Evolutionary conservation across 2,329 filamentous ascomycete species (phyloP).

Genomic region (Hypoxylon sp.): DNA sequence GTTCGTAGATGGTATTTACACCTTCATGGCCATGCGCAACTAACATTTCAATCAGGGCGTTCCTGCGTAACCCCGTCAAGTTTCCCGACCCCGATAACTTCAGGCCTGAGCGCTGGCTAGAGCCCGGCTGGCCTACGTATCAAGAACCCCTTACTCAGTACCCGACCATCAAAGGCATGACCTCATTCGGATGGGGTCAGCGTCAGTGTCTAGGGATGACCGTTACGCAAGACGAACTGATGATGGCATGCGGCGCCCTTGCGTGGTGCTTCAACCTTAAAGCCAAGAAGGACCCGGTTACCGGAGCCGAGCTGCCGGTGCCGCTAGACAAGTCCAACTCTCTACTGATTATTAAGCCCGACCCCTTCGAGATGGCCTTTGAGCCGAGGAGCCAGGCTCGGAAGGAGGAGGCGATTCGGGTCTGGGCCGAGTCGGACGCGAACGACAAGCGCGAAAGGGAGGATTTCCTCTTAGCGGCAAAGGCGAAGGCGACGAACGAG

Average conservation of each 20-base stretch:
- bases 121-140: conserved; percentile 63
- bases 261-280: conserved; percentile 58
- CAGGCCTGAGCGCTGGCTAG: conserved; percentile 65
- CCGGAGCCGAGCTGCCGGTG: conserved; percentile 56
- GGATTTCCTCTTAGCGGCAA: conserved; percentile 42
- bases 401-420: conserved; percentile 52
- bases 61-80: conserved; percentile 62
- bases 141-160: conserved; percentile 62
- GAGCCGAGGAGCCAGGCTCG: conserved; percentile 60
- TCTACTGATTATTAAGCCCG: conserved; percentile 68
- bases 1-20: conserved; percentile 40
- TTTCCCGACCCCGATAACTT: conserved; percentile 64
- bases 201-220: conserved; percentile 55
- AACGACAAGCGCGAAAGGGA: conserved; percentile 45
- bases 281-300: conserved; percentile 57
- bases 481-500: conserved; percentile 17
- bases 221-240: conserved; percentile 58
- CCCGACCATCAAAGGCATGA: conserved; percentile 65
- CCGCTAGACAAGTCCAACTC: conserved; percentile 64
- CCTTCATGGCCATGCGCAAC: not conserved
- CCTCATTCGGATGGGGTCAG: conserved; percentile 66
- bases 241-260: conserved; percentile 63
- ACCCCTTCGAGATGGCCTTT: conserved; percentile 66
- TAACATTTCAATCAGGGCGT: conserved; percentile 55
- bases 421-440: conserved; percentile 53